A percentile compares a stretch with the other conserved stretches of the same genome.
Conservation (phyloP, 345 rosid genomes). For the Populus alba region DNA sequence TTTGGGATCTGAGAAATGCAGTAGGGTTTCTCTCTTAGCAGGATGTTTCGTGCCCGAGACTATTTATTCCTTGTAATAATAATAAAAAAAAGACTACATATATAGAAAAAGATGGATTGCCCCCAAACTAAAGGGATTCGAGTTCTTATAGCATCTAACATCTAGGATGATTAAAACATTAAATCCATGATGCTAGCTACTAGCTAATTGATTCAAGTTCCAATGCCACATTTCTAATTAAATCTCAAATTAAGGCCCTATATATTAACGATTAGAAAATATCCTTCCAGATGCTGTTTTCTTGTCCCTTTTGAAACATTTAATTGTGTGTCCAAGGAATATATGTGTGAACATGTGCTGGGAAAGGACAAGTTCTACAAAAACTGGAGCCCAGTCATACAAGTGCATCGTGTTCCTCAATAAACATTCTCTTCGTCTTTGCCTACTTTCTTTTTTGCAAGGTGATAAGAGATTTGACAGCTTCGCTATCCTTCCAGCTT, state of each 20-base stretch:
- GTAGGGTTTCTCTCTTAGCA: no score
- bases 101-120: not conserved
- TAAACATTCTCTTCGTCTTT: slow-evolving; percentile 21
- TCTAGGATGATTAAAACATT: not conserved
- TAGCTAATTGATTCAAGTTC: not conserved
- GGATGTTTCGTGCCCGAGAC: no score
- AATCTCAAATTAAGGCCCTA: not conserved
- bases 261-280: no score
- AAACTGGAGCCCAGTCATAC: not conserved
- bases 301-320: not conserved
- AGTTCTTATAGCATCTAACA: not conserved
- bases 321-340: not conserved
- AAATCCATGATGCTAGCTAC: no score
- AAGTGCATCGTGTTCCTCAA: not conserved
- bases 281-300: not conserved
- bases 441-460: slow-evolving; percentile 15
- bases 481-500: slow-evolving; percentile 24
- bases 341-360: not conserved
- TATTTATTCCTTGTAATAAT: no score
- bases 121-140: not conserved
- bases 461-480: slow-evolving; percentile 14
- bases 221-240: not conserved
- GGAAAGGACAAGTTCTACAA: not conserved
- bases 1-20: not conserved
- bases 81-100: no score